Percentiles rank a stretch among this genome's conserved stretches.
phyloP scores from a whole-genome alignment of 2,329 filamentous ascomycete species.

The Exserohilum rostratum region DNA sequence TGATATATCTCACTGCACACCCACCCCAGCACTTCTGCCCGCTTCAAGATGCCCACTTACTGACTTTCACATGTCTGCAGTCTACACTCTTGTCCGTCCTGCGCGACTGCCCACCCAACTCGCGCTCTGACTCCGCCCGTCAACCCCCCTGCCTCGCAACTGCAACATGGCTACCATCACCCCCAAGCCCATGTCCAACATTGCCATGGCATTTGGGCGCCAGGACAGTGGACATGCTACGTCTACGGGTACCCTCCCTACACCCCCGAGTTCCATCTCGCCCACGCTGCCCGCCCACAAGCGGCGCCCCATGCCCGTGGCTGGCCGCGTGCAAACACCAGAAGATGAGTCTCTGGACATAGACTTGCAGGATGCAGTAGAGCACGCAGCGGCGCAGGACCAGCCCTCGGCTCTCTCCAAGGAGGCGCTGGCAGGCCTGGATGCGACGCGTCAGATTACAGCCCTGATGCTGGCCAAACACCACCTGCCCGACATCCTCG shows the following conservation, averaged over 20 bases:
- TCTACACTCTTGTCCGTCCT: slow-evolving; percentile 3
- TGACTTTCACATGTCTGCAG: slow-evolving; percentile 1
- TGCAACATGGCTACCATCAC: slow-evolving; percentile 45
- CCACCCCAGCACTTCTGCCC: no score
- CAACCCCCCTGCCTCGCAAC: slow-evolving; percentile 30
- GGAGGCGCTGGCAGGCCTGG: slow-evolving; percentile 62
- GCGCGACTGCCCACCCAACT: slow-evolving; percentile 22
- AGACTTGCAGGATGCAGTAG: slow-evolving; percentile 75
- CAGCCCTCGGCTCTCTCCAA: slow-evolving; percentile 54
- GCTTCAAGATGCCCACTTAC: neutral
- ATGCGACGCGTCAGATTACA: slow-evolving; percentile 83
- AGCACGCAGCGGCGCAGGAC: slow-evolving; percentile 56
- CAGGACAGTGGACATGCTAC: slow-evolving; percentile 37
- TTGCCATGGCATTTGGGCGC: slow-evolving; percentile 47
- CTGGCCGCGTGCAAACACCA: slow-evolving; percentile 55
- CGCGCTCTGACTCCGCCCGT: slow-evolving; percentile 36
- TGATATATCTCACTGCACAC: neutral
- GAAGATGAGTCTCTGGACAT: slow-evolving; percentile 71
- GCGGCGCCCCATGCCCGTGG: slow-evolving; percentile 63
- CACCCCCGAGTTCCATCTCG: slow-evolving; percentile 94
- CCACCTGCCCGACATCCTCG: slow-evolving; percentile 87
- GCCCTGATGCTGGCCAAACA: slow-evolving; percentile 84
- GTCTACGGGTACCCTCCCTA: slow-evolving; percentile 67
- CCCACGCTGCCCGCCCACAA: slow-evolving; percentile 83
- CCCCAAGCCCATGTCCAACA: slow-evolving; percentile 49